Evolutionary conservation across 768 basidiomycete genomes (phyloP), one percentile per base, ranked within the genome.

Genomic region (Hydnomerulius pinastri): DNA sequence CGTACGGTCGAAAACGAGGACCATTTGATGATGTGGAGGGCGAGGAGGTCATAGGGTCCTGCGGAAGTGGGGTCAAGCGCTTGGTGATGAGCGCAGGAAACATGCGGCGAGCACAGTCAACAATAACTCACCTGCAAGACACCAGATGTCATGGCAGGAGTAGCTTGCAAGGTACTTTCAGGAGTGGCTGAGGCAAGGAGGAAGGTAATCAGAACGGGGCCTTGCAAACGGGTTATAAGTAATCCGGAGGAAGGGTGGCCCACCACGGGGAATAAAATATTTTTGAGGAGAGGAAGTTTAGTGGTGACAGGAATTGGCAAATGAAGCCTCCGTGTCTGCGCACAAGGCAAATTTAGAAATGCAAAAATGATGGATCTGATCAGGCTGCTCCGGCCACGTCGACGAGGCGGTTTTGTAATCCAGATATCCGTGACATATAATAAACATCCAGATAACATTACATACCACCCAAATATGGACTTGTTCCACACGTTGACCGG

Each of bases 1-100:
- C 82, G 60, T 82, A 91, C 21, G 89, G 89, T 47, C 85, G 79
- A 64, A 77, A 80, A 46, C 74, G 76, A 18, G 74, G 69, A 4
- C 66, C 66, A 45, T 57, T 27, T 9, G 59, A 24, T 35, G 63
- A 27, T 56, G 57, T 56, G n/a, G 67, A 39, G 24, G 60, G 51
- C 11, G 70, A 27, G 15, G 71, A 59, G 21, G 71, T 50, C 41
- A 71, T 62, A 5, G 70, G 59, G 39, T 71, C 68, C 72, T 73
- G 50, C 32, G 30, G 2, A 13, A 24, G 23, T 25, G 39, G 15
- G 9, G 25, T 35, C 12, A 13, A 27, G 24, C 13, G 39, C 32
- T 41, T 17, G 43, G 38, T 27, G 32, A 28, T 37, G 55, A 51
- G 43, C 21, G 40, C 39, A 20, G 45, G 15, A 15, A 42, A 55